Conservation (phyloP, 2,329 filamentous ascomycete genomes). For the Colletotrichum simmondsii region DNA sequence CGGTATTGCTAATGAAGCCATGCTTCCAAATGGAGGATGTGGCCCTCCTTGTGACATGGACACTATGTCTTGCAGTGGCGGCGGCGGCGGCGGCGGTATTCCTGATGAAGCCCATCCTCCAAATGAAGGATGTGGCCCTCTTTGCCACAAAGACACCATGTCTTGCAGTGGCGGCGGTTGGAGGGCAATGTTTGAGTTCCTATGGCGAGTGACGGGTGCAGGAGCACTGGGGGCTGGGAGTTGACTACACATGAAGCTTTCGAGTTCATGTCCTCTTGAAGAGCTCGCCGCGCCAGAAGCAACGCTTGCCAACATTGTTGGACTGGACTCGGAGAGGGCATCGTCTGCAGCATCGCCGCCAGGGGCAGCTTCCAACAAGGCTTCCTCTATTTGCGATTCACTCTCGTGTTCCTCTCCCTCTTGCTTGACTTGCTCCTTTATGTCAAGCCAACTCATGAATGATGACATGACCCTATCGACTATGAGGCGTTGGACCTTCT, state of each 20-base stretch:
- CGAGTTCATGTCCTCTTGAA: not conserved
- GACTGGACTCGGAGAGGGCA: fast-evolving
- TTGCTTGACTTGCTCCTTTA: conserved; percentile 1
- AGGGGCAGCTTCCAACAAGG: not conserved
- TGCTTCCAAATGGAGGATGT: too few relatives aligned
- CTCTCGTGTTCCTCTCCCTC: not conserved
- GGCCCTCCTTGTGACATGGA: too few relatives aligned
- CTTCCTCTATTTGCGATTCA: not conserved
- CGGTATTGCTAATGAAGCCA: too few relatives aligned
- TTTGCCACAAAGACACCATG: too few relatives aligned
- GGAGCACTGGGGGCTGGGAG: too few relatives aligned
- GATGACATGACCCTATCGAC: conserved; percentile 24
- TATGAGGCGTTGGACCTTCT: conserved; percentile 2
- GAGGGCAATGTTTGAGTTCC: not conserved
- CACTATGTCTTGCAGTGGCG: too few relatives aligned
- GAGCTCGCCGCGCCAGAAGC: not conserved
- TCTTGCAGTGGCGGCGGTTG: not conserved
- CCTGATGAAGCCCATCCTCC: too few relatives aligned
- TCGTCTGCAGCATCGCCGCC: not conserved
- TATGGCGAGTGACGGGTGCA: not conserved
- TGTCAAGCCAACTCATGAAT: conserved; percentile 28
- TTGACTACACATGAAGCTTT: not conserved
- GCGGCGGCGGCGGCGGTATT: too few relatives aligned
- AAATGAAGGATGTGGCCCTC: too few relatives aligned
- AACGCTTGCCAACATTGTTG: not conserved